phyloP scores from a whole-genome alignment of 805 yeast species.

The Ogataea kodamae region DNA sequence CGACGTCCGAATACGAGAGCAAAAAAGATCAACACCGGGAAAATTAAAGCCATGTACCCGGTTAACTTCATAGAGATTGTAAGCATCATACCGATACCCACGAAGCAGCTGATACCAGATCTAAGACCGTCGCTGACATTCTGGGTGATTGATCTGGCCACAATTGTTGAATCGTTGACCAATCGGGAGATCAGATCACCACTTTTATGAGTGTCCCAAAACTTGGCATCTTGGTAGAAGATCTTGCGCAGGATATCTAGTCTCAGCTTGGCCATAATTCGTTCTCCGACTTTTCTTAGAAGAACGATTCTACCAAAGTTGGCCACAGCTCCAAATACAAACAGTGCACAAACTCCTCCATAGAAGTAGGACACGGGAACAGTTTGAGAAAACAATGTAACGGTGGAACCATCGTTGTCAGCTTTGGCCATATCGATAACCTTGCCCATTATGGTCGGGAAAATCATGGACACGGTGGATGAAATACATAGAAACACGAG shows the following conservation, averaged over 20 bases:
- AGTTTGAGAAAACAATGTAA: conserved; percentile 43
- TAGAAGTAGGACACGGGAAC: conserved; percentile 63
- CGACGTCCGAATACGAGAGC: conserved; percentile 79
- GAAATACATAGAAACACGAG: conserved; percentile 61
- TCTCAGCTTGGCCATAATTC: conserved; percentile 79
- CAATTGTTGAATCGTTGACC: conserved; percentile 85
- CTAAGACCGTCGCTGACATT: conserved; percentile 91
- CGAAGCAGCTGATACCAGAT: conserved; percentile 74
- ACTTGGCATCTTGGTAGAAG: conserved; percentile 81
- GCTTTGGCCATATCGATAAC: conserved; percentile 66
- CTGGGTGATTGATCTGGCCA: conserved; percentile 80
- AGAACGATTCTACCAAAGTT: conserved; percentile 78
- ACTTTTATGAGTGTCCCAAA: conserved; percentile 82
- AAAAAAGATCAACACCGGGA: conserved; percentile 80
- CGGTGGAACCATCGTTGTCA: conserved; percentile 18
- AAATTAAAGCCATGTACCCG: conserved; percentile 70
- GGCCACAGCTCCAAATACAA: conserved; percentile 70
- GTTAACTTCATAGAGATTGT: conserved; percentile 81
- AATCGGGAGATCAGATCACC: conserved; percentile 90
- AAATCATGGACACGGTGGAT: conserved; percentile 73
- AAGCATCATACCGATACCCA: conserved; percentile 90
- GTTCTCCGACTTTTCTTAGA: conserved; percentile 78
- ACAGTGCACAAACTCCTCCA: conserved; percentile 54
- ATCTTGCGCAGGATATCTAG: conserved; percentile 73
- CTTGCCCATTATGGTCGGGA: conserved; percentile 84